Evolutionary conservation across 805 yeast genomes (phyloP), one percentile per base, ranked within the genome.

Genomic region (Metschnikowia proteae): DNA sequence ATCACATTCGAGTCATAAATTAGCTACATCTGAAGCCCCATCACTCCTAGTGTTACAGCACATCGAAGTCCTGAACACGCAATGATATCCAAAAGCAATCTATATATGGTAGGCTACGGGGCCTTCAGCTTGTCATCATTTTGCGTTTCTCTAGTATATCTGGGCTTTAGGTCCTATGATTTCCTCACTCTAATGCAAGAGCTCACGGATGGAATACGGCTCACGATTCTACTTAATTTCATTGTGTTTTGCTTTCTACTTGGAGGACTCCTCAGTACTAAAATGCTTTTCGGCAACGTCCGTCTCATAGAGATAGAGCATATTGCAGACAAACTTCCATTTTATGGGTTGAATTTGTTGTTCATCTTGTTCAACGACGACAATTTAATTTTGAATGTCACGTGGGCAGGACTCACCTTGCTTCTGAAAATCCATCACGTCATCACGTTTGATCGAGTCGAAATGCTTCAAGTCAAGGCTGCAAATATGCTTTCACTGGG

Each of bases 291-390:
- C 69, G 96, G 96, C 0, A 82, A 81, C 48, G 68, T 92, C 45
- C 73, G 96, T 48, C 66, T 82, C 11, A 75, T 86, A 31, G 99
- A 92, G 62, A 65, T 77, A 46, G 96, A 91, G 56, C 91, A 86
- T 60, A 54, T 73, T 36, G 54, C 66, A 3, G 76, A 71, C 37
- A 60, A 52, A 28, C 46, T 71, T 27, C 76, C 76, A 1, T 54
- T 67, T 29, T 67, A 61, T 38, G 56, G 63, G 27, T 53, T 71
- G 48, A 67, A 74, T 81, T 45, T 79, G 75, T 62, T 95, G 79
- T 62, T 76, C 82, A 62, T 74, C 80, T 45, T 86, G 84, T 75
- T 81, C 2, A 69, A 85, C 22, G 80, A 87, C 36, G 82, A 82
- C 56, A 75, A 85, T 47, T 62, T 88, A 44, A 66, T 85, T 64